Conservation (phyloP, 441 rosid species). For the Gossypium davidsonii region DNA sequence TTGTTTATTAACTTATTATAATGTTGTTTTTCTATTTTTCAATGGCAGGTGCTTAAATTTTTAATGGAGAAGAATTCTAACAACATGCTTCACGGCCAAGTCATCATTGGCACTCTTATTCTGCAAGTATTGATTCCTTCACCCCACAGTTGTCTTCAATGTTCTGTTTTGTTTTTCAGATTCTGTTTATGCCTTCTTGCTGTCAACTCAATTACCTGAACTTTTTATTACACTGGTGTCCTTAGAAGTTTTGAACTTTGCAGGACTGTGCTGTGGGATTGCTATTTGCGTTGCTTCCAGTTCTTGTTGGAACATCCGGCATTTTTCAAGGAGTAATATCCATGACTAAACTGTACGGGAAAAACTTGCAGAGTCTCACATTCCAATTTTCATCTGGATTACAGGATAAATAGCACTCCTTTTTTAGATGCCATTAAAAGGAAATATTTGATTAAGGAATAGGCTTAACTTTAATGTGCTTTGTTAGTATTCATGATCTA, state of each 20-base stretch:
- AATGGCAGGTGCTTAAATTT: constrained; percentile 83
- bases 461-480: background rate
- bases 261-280: constrained; percentile 98
- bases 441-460: background rate
- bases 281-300: constrained; percentile 94
- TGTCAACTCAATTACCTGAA: background rate
- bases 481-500: background rate
- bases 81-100: constrained; percentile 90
- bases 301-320: constrained; percentile 92
- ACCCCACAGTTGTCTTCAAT: background rate
- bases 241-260: constrained; percentile 21
- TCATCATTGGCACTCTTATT: constrained; percentile 84
- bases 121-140: constrained; percentile 57
- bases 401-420: background rate
- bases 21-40: constrained; percentile 12
- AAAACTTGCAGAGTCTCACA: constrained; percentile 7
- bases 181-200: background rate
- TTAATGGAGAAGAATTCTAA: constrained; percentile 88
- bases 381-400: background rate
- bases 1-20: background rate
- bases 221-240: background rate
- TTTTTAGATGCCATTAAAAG: background rate
- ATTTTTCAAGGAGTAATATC: constrained; percentile 90
- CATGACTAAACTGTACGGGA: constrained; percentile 80
- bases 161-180: background rate